A percentile compares a stretch with the other conserved stretches of the same genome.
phyloP scores from a whole-genome alignment of 2,329 filamentous ascomycete genomes.

The Diplodia mutila region DNA sequence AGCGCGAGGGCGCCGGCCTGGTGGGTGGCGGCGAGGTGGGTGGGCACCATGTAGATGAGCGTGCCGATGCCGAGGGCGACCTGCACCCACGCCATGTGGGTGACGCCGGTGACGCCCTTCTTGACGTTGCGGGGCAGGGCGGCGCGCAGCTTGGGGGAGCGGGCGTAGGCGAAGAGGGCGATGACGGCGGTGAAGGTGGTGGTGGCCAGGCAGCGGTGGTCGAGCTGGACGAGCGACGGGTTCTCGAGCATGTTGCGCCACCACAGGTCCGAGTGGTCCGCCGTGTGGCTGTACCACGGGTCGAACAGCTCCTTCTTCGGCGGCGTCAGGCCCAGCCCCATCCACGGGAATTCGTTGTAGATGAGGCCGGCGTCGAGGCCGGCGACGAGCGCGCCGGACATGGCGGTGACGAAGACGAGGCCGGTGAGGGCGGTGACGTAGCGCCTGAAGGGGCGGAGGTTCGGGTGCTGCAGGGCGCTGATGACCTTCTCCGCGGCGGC shows the following conservation, averaged over 20 bases:
- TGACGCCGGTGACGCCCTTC: slow-evolving; percentile 75
- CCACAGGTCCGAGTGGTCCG: slow-evolving; percentile 81
- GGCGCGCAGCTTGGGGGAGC: slow-evolving; percentile 66
- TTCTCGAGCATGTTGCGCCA: slow-evolving; percentile 99
- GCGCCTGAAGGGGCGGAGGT: slow-evolving; percentile 73
- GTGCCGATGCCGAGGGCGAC: slow-evolving; percentile 87
- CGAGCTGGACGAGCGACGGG: slow-evolving; percentile 90
- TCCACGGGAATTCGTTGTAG: slow-evolving; percentile 97
- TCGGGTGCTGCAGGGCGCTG: slow-evolving; percentile 65
- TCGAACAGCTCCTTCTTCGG: slow-evolving; percentile 83
- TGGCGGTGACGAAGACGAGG: slow-evolving; percentile 84
- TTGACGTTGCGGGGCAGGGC: slow-evolving; percentile 62
- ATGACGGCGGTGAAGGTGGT: slow-evolving; percentile 85
- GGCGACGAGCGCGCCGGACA: slow-evolving; percentile 92
- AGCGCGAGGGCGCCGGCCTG: slow-evolving; percentile 88
- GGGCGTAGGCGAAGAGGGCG: slow-evolving; percentile 78
- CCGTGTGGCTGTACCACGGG: slow-evolving; percentile 78
- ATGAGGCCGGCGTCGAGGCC: slow-evolving; percentile 95
- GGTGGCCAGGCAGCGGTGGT: slow-evolving; percentile 89
- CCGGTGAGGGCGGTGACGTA: slow-evolving; percentile 70
- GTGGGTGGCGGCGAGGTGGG: slow-evolving; percentile 83
- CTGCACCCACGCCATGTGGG: slow-evolving; percentile 82
- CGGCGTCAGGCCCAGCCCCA: slow-evolving; percentile 83
- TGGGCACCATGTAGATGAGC: slow-evolving; percentile 90
- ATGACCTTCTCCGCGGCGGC: slow-evolving; percentile 64